These are phyloP conservation scores for Trapa incisa DNA, from an alignment of 345 rosid species.

Conservation along the genomic window DNA sequence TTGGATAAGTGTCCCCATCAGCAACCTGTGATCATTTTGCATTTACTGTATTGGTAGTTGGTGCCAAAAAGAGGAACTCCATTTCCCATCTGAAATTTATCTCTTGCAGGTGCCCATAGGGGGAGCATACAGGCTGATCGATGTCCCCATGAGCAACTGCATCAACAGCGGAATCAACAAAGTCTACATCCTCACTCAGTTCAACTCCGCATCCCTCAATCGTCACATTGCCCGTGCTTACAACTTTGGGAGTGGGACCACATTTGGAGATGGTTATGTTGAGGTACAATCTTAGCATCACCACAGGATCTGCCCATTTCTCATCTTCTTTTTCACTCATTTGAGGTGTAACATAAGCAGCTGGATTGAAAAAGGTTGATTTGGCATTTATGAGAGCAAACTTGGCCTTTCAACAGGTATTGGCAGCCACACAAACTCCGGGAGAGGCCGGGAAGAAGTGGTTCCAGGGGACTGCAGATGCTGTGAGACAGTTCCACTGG, in stretches of 20 bases:
- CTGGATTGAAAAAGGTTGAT: background rate
- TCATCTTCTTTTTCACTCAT: background rate
- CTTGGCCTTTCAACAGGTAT: slow-evolving; percentile 27
- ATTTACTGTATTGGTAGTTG: background rate
- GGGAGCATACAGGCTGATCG: slow-evolving; percentile 89
- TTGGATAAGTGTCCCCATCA: background rate
- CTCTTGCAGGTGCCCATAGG: slow-evolving; percentile 69
- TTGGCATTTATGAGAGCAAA: background rate
- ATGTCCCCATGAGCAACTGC: slow-evolving; percentile 99
- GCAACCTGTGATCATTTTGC: slow-evolving; percentile 1
- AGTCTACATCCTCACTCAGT: slow-evolving; percentile 88
- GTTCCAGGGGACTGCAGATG: slow-evolving; percentile 98
- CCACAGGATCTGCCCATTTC: background rate
- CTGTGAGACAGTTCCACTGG: slow-evolving; percentile 94
- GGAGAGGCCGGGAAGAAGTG: slow-evolving; percentile 84
- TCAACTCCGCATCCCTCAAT: slow-evolving; percentile 80
- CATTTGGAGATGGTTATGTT: slow-evolving; percentile 74
- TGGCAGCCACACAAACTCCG: slow-evolving; percentile 94
- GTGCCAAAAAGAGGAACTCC: background rate
- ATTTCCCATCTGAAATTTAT: background rate
- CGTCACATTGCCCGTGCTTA: slow-evolving; percentile 85
- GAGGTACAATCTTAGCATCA: slow-evolving; percentile 34
- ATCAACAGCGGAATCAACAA: slow-evolving; percentile 90
- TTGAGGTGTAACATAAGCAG: background rate
- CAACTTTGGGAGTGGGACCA: slow-evolving; percentile 56